Percentiles rank a stretch among this genome's conserved stretches.
These are phyloP conservation scores for Lachnellula subtilissima DNA, from an alignment of 2,329 filamentous ascomycete genomes.

Conservation along the genomic window DNA sequence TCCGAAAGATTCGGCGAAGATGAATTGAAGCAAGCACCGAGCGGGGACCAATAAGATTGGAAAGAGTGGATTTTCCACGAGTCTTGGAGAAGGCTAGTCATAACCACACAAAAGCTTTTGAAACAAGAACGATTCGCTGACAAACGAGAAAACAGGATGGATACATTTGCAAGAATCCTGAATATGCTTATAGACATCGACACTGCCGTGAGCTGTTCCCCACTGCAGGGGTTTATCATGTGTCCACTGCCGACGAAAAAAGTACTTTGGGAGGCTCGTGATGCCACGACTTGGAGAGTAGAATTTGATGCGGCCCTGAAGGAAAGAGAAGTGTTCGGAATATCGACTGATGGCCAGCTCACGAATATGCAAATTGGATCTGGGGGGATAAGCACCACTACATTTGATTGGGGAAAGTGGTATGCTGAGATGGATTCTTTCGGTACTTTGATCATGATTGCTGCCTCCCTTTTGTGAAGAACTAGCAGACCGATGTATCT, in stretches of 20 bases:
- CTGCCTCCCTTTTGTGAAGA: not conserved
- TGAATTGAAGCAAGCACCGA: not conserved
- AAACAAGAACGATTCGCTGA: not conserved
- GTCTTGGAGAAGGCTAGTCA: not conserved
- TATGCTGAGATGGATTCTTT: not conserved
- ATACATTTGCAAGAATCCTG: not conserved
- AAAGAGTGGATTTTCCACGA: conserved; percentile 5
- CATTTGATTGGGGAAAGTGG: not conserved
- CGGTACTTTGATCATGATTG: not conserved
- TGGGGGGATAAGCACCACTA: not conserved
- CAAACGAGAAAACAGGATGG: not conserved
- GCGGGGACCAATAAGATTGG: not conserved
- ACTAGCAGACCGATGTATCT: no score
- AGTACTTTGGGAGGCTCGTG: not conserved
- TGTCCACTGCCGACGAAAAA: not conserved
- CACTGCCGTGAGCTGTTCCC: not conserved
- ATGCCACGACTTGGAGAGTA: not conserved
- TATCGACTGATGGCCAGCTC: not conserved
- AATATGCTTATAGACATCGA: not conserved
- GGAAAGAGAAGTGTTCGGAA: not conserved
- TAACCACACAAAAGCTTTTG: not conserved
- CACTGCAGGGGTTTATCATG: not conserved
- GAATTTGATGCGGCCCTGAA: not conserved
- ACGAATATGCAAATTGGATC: not conserved
- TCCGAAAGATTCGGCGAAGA: not conserved